Evolutionary conservation across 2,329 filamentous ascomycete species (phyloP), one percentile per base, ranked within the genome.

Genomic region (Fusarium palustre): DNA sequence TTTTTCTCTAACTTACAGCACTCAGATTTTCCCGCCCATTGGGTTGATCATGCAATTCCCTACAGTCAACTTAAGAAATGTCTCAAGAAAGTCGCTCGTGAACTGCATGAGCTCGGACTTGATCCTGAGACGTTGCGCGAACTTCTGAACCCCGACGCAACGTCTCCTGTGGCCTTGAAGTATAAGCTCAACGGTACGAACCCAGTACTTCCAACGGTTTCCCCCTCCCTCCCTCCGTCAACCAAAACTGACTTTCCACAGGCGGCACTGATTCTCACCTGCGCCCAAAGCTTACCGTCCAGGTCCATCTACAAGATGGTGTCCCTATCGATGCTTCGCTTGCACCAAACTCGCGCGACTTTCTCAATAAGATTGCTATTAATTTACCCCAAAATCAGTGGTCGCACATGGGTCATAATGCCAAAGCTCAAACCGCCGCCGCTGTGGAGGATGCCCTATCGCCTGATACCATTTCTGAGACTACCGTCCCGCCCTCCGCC

Each of bases 51-150:
- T 30, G 93, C 93, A 49, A 92, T 97, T 66, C 92, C 92, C 4
- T 97, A 97, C 78, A 87, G 90, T 45, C 88, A 93, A 78, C 86
- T 97, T 59, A 97, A 97, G 80, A 97, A 97, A 82, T 92, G 92
- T 79, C 90, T 97, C 76, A 95, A 94, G 76, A 90, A 90, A 76
- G 90, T 97, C 50, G 88, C 90, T 69, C 81, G 83, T 53, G 92
- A 97, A 81, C 85, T 97, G 54, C 81, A 84, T 41, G 84, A 86
- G 34, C 81, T 95, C 16, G 93, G 93, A 10, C 87, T 97, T 31
- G 91, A 92, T 68, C 87, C 87, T 7, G 85, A 90, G 12, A 93
- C 91, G 3, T 81, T 97, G 57, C 85, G 88, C 47, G 86, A 87
- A 59, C 84, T 96, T 30, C 83, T 92, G 56, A 82, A 85, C 57